Percentiles rank a stretch among this genome's conserved stretches.
Evolutionary conservation across 257 asterid species (phyloP).

Genomic region (Gynochthodes officinalis): DNA sequence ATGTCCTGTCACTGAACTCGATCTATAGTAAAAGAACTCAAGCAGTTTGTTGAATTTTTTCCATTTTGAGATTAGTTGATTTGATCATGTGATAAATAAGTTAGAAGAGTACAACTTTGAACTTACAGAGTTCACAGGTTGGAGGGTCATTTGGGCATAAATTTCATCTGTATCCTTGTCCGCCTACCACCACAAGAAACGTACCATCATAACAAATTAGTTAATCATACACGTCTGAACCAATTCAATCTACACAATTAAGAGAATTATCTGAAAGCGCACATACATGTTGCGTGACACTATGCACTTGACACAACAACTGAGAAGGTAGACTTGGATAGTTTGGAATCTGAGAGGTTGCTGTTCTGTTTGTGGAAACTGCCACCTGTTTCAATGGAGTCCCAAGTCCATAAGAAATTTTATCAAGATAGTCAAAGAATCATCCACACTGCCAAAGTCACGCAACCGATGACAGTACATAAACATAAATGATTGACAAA

Average conservation of each 20-base stretch:
- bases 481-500: neutral
- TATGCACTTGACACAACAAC: slow-evolving; percentile 91
- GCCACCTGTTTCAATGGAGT: slow-evolving; percentile 55
- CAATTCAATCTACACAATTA: neutral
- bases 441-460: neutral
- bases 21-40: neutral
- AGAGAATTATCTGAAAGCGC: neutral
- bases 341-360: slow-evolving; percentile 78
- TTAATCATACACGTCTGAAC: neutral
- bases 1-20: neutral
- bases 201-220: neutral
- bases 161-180: slow-evolving; percentile 95
- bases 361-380: slow-evolving; percentile 77
- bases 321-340: slow-evolving; percentile 89
- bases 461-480: neutral
- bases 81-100: neutral
- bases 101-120: slow-evolving; percentile 3
- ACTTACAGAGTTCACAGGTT: slow-evolving; percentile 81
- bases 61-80: neutral
- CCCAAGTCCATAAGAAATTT: slow-evolving; percentile 9
- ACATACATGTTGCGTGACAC: slow-evolving; percentile 72
- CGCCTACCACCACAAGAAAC: slow-evolving; percentile 47
- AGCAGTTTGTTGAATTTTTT: neutral
- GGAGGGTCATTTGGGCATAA: slow-evolving; percentile 95
- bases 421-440: neutral